A percentile compares a stretch with the other conserved stretches of the same genome.
These are phyloP conservation scores for Dictyophora rubrovolvata DNA, from an alignment of 768 basidiomycete species.

Conservation along the genomic window DNA sequence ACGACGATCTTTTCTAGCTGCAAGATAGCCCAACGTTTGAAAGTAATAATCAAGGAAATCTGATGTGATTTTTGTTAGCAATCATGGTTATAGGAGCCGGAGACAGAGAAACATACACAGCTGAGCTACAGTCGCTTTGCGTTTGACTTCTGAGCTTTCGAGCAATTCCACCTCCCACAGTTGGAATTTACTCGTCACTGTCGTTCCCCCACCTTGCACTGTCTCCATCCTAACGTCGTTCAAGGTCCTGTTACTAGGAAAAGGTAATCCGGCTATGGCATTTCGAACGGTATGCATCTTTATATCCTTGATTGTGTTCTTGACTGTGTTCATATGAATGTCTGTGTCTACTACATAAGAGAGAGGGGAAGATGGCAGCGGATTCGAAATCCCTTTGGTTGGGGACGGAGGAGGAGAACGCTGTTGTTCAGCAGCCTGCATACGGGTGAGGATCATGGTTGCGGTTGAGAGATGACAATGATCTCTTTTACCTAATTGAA, in stretches of 20 bases:
- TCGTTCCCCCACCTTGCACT: constrained; percentile 38
- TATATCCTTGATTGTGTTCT: constrained; percentile 40
- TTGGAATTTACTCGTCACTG: constrained; percentile 46
- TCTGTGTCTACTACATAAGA: constrained; percentile 24
- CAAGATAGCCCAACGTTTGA: constrained; percentile 83
- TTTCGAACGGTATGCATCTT: constrained; percentile 56
- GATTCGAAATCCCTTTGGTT: neutral
- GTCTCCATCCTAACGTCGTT: constrained; percentile 63
- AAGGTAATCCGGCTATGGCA: constrained; percentile 8
- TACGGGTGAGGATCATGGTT: constrained; percentile 4
- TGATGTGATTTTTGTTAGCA: constrained; percentile 21
- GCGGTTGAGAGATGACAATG: neutral
- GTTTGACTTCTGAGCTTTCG: constrained; percentile 77
- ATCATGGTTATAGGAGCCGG: neutral
- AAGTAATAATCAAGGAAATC: constrained; percentile 99
- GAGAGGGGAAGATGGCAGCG: neutral
- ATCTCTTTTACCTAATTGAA: neutral
- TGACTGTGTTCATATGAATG: constrained; percentile 74
- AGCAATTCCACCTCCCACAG: constrained; percentile 82
- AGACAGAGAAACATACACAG: constrained; percentile 51
- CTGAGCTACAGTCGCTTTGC: constrained; percentile 95
- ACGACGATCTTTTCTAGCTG: constrained; percentile 76
- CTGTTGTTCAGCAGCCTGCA: neutral
- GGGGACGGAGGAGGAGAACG: constrained; percentile 1
- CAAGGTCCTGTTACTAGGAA: constrained; percentile 27